Evolutionary conservation across 2,329 filamentous ascomycete species (phyloP).

Genomic region (Arthrobotrys conoides): DNA sequence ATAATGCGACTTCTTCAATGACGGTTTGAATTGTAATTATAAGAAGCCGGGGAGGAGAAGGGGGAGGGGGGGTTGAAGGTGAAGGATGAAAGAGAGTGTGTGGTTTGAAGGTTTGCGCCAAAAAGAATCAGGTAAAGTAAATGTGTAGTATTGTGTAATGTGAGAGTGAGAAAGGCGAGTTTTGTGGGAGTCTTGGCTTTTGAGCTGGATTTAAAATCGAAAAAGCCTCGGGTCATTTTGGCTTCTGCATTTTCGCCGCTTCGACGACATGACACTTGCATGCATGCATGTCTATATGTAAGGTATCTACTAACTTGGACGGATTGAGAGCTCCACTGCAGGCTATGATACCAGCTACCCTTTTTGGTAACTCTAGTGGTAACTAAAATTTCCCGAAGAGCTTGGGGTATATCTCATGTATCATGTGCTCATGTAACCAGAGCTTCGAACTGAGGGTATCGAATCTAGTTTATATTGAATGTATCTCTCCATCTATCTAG

Average conservation of each 20-base stretch:
- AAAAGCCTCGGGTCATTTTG: constrained; percentile 38
- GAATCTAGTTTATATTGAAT: constrained; percentile 1
- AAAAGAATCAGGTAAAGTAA: not conserved
- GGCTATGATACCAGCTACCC: constrained; percentile 6
- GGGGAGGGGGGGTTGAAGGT: not conserved
- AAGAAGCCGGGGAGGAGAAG: not conserved
- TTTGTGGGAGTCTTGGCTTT: constrained; percentile 22
- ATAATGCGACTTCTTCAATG: constrained; percentile 20
- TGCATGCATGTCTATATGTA: too few relatives aligned
- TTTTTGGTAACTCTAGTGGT: constrained; percentile 11
- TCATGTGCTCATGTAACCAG: not conserved
- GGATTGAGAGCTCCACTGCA: not conserved
- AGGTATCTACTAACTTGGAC: too few relatives aligned
- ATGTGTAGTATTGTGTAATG: too few relatives aligned
- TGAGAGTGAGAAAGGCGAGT: not conserved
- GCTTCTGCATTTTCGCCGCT: constrained; percentile 5
- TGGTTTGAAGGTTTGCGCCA: not conserved
- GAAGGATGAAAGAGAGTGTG: not conserved
- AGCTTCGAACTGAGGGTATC: not conserved
- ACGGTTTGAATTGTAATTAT: not conserved
- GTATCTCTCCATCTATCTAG: constrained; percentile 30
- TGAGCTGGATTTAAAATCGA: constrained; percentile 3
- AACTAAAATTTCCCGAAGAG: not conserved
- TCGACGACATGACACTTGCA: too few relatives aligned
- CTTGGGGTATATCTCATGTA: not conserved